Conservation (phyloP, 2,329 filamentous ascomycete species). For the Ceratocystis cacaofunesta region DNA sequence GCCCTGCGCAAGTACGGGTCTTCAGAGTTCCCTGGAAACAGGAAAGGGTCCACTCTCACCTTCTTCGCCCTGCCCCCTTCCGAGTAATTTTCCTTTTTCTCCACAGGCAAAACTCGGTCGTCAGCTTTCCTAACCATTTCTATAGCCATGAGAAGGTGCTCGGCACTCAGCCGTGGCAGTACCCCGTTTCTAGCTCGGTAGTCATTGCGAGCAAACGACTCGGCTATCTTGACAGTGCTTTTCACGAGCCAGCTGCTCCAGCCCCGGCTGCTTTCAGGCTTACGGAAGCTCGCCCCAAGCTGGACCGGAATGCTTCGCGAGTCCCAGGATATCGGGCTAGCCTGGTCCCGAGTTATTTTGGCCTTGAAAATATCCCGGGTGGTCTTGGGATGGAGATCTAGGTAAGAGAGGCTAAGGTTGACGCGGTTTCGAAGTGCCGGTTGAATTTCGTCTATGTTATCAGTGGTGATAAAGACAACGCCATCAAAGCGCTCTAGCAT, state of each 20-base stretch:
- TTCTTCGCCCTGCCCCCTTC: too few relatives aligned
- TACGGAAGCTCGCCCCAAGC: background rate
- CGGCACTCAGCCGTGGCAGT: too few relatives aligned
- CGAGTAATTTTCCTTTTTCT: too few relatives aligned
- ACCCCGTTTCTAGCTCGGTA: too few relatives aligned
- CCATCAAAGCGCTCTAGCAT: background rate
- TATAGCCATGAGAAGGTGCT: too few relatives aligned
- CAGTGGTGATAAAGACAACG: background rate
- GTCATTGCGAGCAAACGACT: slow-evolving; percentile 26
- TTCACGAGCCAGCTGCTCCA: slow-evolving; percentile 29
- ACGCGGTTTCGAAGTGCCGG: background rate
- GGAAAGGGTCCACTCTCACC: too few relatives aligned
- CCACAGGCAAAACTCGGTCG: too few relatives aligned
- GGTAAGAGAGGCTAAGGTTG: background rate
- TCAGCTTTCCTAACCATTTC: too few relatives aligned
- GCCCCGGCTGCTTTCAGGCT: slow-evolving; percentile 9
- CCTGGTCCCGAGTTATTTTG: background rate
- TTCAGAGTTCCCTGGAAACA: too few relatives aligned
- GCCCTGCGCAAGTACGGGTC: too few relatives aligned
- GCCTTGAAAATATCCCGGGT: background rate
- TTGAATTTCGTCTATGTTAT: background rate
- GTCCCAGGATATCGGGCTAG: background rate
- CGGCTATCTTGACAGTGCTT: slow-evolving; percentile 26
- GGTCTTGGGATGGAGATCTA: background rate
- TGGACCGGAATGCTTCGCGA: background rate